These are phyloP conservation scores for Omphalotus olearius DNA, from an alignment of 1,284 basidiomycete species.

Conservation along the genomic window DNA sequence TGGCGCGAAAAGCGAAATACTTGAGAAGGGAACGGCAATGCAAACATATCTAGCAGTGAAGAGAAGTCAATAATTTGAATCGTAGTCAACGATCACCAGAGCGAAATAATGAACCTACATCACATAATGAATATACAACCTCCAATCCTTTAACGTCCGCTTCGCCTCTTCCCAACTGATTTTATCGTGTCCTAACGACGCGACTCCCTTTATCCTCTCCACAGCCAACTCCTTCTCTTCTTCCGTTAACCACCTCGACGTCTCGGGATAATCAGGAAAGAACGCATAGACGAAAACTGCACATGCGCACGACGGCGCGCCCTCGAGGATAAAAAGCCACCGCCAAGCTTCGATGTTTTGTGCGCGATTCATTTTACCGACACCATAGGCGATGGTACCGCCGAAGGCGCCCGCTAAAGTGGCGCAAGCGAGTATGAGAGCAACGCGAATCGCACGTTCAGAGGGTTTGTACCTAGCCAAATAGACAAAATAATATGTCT, in stretches of 20 bases:
- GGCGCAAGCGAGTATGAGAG: slow-evolving; percentile 33
- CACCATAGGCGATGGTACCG: slow-evolving; percentile 35
- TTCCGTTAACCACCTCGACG: slow-evolving; percentile 31
- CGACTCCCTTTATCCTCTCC: slow-evolving; percentile 23
- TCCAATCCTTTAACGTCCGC: slow-evolving; percentile 25
- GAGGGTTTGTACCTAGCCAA: slow-evolving; percentile 26
- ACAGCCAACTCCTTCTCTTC: slow-evolving; percentile 28
- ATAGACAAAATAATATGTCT: no score
- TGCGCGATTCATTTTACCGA: slow-evolving; percentile 28
- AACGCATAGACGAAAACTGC: slow-evolving; percentile 34
- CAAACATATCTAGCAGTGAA: slow-evolving; percentile 20
- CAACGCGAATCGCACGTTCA: slow-evolving; percentile 35
- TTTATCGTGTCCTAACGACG: slow-evolving; percentile 23
- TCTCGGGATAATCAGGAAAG: slow-evolving; percentile 44
- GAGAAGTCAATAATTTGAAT: not conserved
- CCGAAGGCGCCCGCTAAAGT: slow-evolving; percentile 41
- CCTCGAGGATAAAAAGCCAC: slow-evolving; percentile 45
- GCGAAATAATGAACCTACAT: slow-evolving; percentile 12
- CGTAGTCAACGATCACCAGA: not conserved
- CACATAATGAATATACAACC: slow-evolving; percentile 28
- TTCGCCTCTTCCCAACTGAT: slow-evolving; percentile 26
- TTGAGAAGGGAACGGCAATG: slow-evolving; percentile 30
- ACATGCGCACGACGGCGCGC: slow-evolving; percentile 35
- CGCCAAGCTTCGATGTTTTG: slow-evolving; percentile 32
- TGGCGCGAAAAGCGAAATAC: slow-evolving; percentile 31